phyloP scores from a whole-genome alignment of 768 basidiomycete species.

The Tricholomella constricta region DNA sequence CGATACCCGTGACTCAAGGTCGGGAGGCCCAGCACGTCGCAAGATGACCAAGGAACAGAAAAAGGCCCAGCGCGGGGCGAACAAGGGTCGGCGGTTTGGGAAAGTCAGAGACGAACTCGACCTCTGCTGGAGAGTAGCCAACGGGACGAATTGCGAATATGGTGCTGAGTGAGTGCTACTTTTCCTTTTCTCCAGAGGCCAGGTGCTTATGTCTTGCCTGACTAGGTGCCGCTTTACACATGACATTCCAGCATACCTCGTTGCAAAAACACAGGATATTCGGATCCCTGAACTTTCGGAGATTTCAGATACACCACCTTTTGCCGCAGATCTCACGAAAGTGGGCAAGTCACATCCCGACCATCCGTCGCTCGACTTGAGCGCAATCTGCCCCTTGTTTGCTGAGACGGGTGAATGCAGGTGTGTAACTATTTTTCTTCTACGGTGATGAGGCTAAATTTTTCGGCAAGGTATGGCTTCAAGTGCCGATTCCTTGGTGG shows the following conservation, averaged over 20 bases:
- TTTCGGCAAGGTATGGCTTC: slow-evolving; percentile 61
- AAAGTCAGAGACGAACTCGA: slow-evolving; percentile 80
- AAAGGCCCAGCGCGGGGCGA: slow-evolving; percentile 77
- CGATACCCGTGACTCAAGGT: slow-evolving; percentile 20
- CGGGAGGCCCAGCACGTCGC: slow-evolving; percentile 30
- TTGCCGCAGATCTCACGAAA: slow-evolving; percentile 36
- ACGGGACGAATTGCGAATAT: slow-evolving; percentile 68
- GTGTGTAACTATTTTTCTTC: slow-evolving; percentile 24
- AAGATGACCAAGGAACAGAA: slow-evolving; percentile 62
- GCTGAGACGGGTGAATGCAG: slow-evolving; percentile 73
- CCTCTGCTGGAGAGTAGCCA: slow-evolving; percentile 81
- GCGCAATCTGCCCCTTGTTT: slow-evolving; percentile 67
- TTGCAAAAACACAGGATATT: slow-evolving; percentile 74
- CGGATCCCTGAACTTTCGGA: slow-evolving; percentile 49
- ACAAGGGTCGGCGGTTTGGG: slow-evolving; percentile 80
- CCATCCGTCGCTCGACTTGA: slow-evolving; percentile 44
- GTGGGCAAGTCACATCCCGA: slow-evolving; percentile 29
- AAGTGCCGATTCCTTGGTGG: slow-evolving; percentile 90
- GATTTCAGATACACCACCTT: slow-evolving; percentile 52
- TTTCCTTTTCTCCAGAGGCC: not conserved
- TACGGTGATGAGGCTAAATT: not conserved
- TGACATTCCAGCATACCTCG: slow-evolving; percentile 74
- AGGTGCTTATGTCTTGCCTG: not conserved
- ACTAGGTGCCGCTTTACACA: slow-evolving; percentile 79
- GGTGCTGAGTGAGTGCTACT: slow-evolving; percentile 56